Percentiles rank a stretch among this genome's conserved stretches.
Evolutionary conservation across 331 rosid species (phyloP).

Genomic region (Phaseolus coccineus): DNA sequence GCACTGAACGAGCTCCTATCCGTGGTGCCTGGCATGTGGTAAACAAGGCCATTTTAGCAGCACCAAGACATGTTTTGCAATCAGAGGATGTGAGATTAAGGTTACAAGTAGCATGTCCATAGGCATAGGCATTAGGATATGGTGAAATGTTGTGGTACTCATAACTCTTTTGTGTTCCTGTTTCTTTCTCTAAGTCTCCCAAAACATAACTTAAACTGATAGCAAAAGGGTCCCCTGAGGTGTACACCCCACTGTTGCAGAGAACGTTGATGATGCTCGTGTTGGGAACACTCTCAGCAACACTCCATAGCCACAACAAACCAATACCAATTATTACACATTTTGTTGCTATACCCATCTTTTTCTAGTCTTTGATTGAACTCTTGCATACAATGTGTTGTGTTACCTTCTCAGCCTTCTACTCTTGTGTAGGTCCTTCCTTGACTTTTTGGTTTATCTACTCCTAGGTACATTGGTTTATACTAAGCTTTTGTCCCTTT

Average conservation of each 20-base stretch:
- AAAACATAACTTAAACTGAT: constrained; percentile 63
- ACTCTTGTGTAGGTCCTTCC: not conserved
- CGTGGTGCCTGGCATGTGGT: constrained; percentile 50
- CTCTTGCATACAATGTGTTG: not conserved
- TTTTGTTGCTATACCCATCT: constrained; percentile 43
- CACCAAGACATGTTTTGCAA: constrained; percentile 63
- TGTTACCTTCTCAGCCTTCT: not conserved
- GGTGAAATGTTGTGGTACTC: constrained; percentile 73
- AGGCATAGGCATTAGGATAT: constrained; percentile 77
- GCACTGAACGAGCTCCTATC: constrained; percentile 69
- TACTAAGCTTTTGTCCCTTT: not conserved
- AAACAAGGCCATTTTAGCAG: constrained; percentile 58
- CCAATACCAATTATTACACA: constrained; percentile 23
- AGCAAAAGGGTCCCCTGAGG: constrained; percentile 66
- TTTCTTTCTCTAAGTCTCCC: constrained; percentile 47
- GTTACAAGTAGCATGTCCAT: constrained; percentile 76
- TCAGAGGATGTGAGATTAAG: constrained; percentile 60
- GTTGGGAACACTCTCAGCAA: constrained; percentile 51
- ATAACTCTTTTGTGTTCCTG: constrained; percentile 44
- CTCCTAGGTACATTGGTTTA: too few relatives aligned
- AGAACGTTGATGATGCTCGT: constrained; percentile 52
- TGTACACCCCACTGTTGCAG: constrained; percentile 61
- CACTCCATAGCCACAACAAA: constrained; percentile 30
- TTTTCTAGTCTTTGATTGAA: constrained; percentile 11
- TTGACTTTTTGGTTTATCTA: not conserved